Conservation (phyloP, 441 rosid species). For the Corymbia calophylla region DNA sequence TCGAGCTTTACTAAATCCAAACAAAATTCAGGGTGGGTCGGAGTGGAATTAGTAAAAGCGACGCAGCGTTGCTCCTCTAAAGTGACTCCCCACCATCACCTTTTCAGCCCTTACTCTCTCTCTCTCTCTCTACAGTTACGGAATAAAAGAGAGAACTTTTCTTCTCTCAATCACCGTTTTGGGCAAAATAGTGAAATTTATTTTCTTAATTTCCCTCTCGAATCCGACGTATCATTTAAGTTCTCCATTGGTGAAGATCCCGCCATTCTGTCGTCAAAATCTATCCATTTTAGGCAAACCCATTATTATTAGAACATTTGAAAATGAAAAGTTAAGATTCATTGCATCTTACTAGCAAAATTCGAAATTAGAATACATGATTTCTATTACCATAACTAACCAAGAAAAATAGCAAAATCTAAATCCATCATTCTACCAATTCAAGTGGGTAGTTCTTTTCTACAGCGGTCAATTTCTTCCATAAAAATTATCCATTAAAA, state of each 20-base stretch:
- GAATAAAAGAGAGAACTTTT: not conserved
- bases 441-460: not conserved
- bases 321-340: not conserved
- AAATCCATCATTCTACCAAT: not conserved
- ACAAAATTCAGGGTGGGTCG: not conserved
- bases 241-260: fast-evolving
- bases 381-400: too few species aligned
- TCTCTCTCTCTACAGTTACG: not conserved
- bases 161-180: not conserved
- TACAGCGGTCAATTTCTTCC: not conserved
- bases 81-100: not conserved
- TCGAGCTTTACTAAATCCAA: not conserved
- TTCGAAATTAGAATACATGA: not conserved
- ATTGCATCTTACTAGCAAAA: fast-evolving
- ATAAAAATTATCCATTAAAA: not conserved
- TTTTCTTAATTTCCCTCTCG: not conserved
- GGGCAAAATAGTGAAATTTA: not conserved
- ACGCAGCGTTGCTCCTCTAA: not conserved
- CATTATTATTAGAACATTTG: fast-evolving
- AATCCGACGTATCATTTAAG: not conserved
- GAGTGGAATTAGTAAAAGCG: not conserved
- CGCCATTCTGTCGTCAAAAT: fast-evolving
- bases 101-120: not conserved
- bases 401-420: not conserved
- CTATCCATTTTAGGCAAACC: fast-evolving